Evolutionary conservation across 2,329 filamentous ascomycete genomes (phyloP), one percentile per base, ranked within the genome.

Genomic region (Fusarium pseudocircinatum): DNA sequence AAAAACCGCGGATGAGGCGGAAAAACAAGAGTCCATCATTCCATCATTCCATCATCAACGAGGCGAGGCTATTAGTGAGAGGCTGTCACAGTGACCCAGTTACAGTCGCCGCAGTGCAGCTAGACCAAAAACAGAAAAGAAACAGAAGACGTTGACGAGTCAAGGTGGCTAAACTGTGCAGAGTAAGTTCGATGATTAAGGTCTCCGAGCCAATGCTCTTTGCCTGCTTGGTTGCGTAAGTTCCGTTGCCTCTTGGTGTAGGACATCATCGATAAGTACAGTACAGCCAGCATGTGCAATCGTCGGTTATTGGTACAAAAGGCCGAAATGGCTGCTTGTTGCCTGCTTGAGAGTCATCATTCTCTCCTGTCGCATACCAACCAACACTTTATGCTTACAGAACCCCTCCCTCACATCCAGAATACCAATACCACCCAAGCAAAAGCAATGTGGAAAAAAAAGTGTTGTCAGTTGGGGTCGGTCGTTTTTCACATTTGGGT

Each of bases 1-100:
- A 72, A 62, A 72, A 62, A 62, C 59, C 56, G 74, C 72, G 75
- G 75, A 76, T 77, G 75, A 76, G 72, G 75, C 74, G 75, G 72
- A 62, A 75, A 73, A 74, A 64, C 57, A 30, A 74, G 34, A 46
- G 49, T 69, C 60, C 50, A 40, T 54, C 32, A 22, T 40, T 40
- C 50, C 49, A 63, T 54, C 32, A 22, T 40, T 40, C 50, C 49
- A 63, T 72, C 63, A 52, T 36, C 32, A 52, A 64, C 63, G 74
- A 74, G 67, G 71, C 72, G 67, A 74, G 67, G 71, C 63, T 72
- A 70, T 70, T 53, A 60, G 59, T 70, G 66, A 70, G 60, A 70
- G 66, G 67, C 66, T 70, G 53, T 43, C 26, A 47, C 10, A 53
- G 43, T 28, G 30, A 50, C 44, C 63, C 61, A 72, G 58, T 56